Evolutionary conservation across 345 rosid genomes (phyloP).

Genomic region (Streptanthus diversifolius): DNA sequence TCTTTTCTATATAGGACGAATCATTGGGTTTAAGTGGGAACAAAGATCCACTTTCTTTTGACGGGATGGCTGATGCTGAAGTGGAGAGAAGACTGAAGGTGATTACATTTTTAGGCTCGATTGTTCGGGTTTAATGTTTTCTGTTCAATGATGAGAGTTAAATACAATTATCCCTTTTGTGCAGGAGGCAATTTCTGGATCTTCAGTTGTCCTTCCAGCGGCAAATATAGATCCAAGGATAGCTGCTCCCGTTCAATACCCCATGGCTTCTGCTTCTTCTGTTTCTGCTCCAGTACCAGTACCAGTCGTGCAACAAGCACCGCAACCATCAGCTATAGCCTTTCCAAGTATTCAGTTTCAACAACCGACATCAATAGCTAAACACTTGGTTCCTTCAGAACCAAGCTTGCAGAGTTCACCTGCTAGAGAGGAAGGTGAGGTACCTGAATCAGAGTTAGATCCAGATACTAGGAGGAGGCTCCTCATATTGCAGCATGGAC

Average conservation of each 20-base stretch:
- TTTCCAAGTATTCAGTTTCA: conserved; percentile 56
- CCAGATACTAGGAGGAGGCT: conserved; percentile 96
- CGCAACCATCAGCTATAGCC: conserved; percentile 49
- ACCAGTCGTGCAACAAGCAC: conserved; percentile 30
- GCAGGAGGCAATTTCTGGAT: conserved; percentile 76
- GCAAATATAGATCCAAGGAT: conserved; percentile 63
- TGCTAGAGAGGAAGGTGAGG: conserved; percentile 99
- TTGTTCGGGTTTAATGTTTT: not conserved
- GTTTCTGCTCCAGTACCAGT: conserved; percentile 46
- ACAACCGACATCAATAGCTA: conserved; percentile 49
- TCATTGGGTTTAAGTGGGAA: conserved; percentile 55
- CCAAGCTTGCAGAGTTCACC: conserved; percentile 84
- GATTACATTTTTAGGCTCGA: conserved; percentile 4
- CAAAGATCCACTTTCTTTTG: conserved; percentile 67
- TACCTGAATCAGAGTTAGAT: conserved; percentile 96
- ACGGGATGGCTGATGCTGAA: conserved; percentile 85
- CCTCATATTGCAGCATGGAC: conserved; percentile 96
- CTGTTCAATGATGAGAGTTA: not conserved
- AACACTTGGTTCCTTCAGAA: conserved; percentile 63
- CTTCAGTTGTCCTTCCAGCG: conserved; percentile 51
- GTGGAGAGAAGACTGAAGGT: conserved; percentile 89
- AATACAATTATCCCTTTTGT: conserved; percentile 16
- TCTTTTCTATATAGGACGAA: conserved; percentile 63
- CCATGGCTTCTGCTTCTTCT: conserved; percentile 61
- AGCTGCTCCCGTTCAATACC: conserved; percentile 49